Base-by-base conservation (phyloP, 179 eudicot species). In the Patellifolia procumbens region DNA sequence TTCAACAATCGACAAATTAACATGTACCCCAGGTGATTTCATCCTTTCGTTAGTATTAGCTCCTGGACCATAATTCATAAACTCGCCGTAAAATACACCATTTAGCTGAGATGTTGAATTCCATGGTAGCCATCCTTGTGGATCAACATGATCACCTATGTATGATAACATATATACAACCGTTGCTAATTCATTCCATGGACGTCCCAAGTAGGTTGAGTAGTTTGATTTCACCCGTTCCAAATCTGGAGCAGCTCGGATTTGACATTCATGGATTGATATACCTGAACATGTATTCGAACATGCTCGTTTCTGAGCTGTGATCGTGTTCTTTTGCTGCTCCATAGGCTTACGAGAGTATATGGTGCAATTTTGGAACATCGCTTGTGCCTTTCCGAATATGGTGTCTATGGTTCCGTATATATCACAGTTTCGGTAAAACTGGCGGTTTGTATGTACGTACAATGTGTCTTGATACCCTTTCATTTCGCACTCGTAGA, bases 381-480 rank as follows among this genome's bases (percentile, higher is more conserved):
- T 79, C 11, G 64, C 85, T 17, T 72, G 73, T 9, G 85, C 81
- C 58, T 78, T 74, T 1, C 85, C 85, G 20, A 78, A 78, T 24
- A 82, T 78, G 74, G 64, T 74, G 34, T 82, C 85, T 10, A 82
- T 75, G 0, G 85, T 78, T 0, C 85, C 85, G 32, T 81, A 81
- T 22, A 81, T 70, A 42, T 81, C 81, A 56, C 85, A 82, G 13
- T 78, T 75, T 39, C 81, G 60, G 68, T 78, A 82, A 60, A 82
- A 82, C 22, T 82, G 85, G 20, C 81, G 76, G 24, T 82, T 69
- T 0, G 85, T 62, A 63, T 78, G 85, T 0, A 42, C 60, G 56
- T 82, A 82, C 49, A 82, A 66, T 6, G 81, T 82, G 79, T 82
- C 85, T 45, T 78, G 85, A 42, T 82, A 82, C 0, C 81, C 85